Evolutionary conservation across 148 eudicot species (phyloP), one percentile per base, ranked within the genome.

Genomic region (Rhododendron henanense): DNA sequence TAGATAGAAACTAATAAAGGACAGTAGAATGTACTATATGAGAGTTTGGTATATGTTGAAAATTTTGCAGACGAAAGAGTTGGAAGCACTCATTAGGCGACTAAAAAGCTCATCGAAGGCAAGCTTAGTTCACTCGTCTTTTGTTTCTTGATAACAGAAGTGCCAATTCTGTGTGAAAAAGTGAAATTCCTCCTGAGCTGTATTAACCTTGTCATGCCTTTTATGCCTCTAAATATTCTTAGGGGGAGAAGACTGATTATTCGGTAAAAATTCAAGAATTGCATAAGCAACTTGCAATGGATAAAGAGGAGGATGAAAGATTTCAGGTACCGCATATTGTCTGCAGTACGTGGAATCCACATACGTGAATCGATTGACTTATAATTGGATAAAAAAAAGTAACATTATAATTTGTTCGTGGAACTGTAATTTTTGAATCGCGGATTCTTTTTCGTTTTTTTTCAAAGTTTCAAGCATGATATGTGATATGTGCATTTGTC

Each of bases 221-320:
- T 75, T 79, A 67, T 39, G 19, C 45, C 82, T 85, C 55, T 31
- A 25, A 10, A 28, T 88, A 53, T 73, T 31, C 75, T 48, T 85
- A 97, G 99, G 98, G 94, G 77, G 98, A 93, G 81, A 94, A 97
- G 87, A 97, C 89, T 39, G 99, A 97, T 89, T 95, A 93, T 93
- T 92, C 99, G 51, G 84, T 92, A 51, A 97, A 97, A 90, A 97
- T 97, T 88, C 98, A 90, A 88, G 99, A 97, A 87, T 89, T 97
- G 91, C 96, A 94, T 90, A 97, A 92, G 96, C 99, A 97, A 89
- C 96, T 97, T 85, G 81, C 92, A 15, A 91, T 97, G 94, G 98
- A 97, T 90, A 89, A 90, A 86, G 98, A 93, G 90, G 99, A 95
- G 91, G 98, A 93, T 88, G 94, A 95, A 89, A 97, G 94, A 87